Conservation (phyloP, 768 basidiomycete genomes). For the Rhizopogon rudus region DNA sequence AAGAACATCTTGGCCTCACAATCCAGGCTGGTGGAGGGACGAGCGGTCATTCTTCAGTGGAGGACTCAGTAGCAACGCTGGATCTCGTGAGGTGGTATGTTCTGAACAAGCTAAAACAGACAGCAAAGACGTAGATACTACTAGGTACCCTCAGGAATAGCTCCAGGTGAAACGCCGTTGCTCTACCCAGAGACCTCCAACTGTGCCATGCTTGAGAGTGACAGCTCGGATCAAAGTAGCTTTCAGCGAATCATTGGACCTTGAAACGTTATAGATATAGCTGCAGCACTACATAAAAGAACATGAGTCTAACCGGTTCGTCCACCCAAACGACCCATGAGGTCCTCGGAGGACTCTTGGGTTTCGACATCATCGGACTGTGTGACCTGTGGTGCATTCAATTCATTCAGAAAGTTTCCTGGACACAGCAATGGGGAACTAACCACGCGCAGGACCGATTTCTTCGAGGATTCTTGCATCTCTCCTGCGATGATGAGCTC, state of each 20-base stretch:
- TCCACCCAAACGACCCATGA: slow-evolving; percentile 71
- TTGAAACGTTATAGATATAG: slow-evolving; percentile 15
- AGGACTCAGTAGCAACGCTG: slow-evolving; percentile 85
- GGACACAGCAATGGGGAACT: slow-evolving; percentile 8
- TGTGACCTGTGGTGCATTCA: slow-evolving; percentile 52
- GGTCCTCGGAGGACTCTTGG: slow-evolving; percentile 80
- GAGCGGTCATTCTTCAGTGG: slow-evolving; percentile 83
- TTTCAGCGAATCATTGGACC: slow-evolving; percentile 25
- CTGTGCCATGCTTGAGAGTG: background rate
- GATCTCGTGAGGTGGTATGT: slow-evolving; percentile 85
- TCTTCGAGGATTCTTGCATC: slow-evolving; percentile 87
- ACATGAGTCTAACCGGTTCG: slow-evolving; percentile 53
- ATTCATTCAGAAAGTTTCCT: background rate
- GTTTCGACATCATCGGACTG: slow-evolving; percentile 83
- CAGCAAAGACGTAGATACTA: slow-evolving; percentile 10
- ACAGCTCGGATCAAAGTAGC: background rate
- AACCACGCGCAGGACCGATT: slow-evolving; percentile 58
- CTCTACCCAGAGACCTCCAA: background rate
- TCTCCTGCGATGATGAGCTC: slow-evolving; percentile 94
- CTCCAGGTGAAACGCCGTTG: background rate
- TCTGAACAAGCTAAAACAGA: slow-evolving; percentile 47
- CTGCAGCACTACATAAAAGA: background rate
- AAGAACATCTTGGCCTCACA: slow-evolving; percentile 71
- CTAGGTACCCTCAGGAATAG: slow-evolving; percentile 5
- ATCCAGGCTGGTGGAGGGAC: slow-evolving; percentile 80